These are phyloP conservation scores for Scheffersomyces quercinus DNA, from an alignment of 1,139 yeast species.

Conservation along the genomic window DNA sequence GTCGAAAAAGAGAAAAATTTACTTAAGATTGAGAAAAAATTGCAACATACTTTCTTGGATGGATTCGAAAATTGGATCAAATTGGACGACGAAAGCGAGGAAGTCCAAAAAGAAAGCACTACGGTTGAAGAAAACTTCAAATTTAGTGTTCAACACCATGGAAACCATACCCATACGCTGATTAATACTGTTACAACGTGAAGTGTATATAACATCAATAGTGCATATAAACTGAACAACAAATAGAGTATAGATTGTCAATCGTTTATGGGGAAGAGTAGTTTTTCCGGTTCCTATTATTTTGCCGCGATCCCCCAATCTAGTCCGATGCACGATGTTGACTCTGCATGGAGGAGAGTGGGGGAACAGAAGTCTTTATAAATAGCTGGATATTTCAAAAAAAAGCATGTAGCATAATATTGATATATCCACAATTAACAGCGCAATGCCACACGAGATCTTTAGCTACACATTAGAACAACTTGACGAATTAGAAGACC, in stretches of 20 bases:
- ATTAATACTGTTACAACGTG: not conserved
- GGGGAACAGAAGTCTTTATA: too few species aligned
- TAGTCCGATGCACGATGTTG: too few species aligned
- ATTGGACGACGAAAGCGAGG: slow-evolving; percentile 11
- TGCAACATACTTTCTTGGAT: slow-evolving; percentile 32
- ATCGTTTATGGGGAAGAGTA: too few species aligned
- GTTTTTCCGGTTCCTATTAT: too few species aligned
- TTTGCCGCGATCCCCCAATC: too few species aligned
- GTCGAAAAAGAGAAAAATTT: slow-evolving; percentile 25
- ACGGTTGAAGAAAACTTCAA: not conserved
- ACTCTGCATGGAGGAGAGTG: too few species aligned
- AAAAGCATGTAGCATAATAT: too few species aligned
- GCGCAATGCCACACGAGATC: not conserved
- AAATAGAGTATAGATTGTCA: too few species aligned
- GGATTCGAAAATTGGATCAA: slow-evolving; percentile 31
- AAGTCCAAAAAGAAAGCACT: not conserved
- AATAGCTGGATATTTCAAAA: too few species aligned
- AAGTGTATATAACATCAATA: not conserved
- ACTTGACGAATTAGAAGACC: slow-evolving; percentile 9
- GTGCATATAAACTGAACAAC: too few species aligned
- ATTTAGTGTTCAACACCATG: not conserved
- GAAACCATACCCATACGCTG: slow-evolving; percentile 1
- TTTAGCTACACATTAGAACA: slow-evolving; percentile 2
- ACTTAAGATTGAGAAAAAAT: slow-evolving; percentile 27
- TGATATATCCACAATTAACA: too few species aligned